A percentile compares a stretch with the other conserved stretches of the same genome.
Evolutionary conservation across 176 grass and related monocot genomes (phyloP).

Genomic region (Eragrostis curvula): DNA sequence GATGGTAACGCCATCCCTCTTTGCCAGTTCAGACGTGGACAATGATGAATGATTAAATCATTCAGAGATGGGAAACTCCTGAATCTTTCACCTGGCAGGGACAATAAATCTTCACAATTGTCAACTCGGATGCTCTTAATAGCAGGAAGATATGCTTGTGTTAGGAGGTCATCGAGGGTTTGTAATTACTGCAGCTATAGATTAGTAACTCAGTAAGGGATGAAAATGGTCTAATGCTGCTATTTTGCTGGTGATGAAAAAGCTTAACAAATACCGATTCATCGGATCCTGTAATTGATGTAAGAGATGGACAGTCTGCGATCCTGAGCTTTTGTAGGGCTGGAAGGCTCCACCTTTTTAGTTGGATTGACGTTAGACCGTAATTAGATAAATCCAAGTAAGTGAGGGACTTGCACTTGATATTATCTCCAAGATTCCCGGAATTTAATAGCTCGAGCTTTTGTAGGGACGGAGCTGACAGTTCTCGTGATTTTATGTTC

Average conservation of each 20-base stretch:
- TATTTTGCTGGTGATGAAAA: not conserved
- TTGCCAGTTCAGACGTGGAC: no score
- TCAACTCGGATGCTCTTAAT: not conserved
- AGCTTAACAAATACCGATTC: no score
- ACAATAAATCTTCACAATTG: not conserved
- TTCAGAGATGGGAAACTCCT: not conserved
- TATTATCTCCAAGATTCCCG: not conserved
- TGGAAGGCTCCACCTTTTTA: not conserved
- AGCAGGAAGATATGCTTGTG: not conserved
- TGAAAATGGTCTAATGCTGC: not conserved
- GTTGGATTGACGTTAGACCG: not conserved
- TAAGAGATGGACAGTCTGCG: not conserved
- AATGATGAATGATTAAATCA: no score
- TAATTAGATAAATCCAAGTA: no score
- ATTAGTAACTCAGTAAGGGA: not conserved
- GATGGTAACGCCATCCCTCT: no score
- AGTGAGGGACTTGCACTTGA: no score
- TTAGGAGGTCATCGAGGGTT: not conserved
- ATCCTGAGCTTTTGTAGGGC: not conserved
- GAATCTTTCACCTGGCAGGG: not conserved
- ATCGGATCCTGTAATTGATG: not conserved
- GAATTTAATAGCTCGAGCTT: not conserved
- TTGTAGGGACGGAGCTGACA: not conserved
- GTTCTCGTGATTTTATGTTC: not conserved
- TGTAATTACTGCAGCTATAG: not conserved